phyloP scores from a whole-genome alignment of 306 rosid genomes.

The Delonix regia region DNA sequence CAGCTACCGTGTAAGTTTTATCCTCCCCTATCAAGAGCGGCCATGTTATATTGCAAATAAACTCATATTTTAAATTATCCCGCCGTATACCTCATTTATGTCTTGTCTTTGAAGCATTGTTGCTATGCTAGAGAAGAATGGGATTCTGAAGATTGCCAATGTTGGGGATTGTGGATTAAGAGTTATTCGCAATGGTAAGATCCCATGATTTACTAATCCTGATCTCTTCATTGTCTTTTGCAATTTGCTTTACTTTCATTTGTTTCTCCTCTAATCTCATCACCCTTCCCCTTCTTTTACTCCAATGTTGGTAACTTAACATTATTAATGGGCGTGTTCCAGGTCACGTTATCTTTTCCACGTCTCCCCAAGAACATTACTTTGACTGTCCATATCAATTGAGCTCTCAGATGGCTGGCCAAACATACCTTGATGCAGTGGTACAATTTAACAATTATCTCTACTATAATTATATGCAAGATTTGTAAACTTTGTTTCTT shows the following conservation, averaged over 20 bases:
- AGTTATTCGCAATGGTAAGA: constrained; percentile 74
- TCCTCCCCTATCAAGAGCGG: constrained; percentile 2
- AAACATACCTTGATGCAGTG: constrained; percentile 87
- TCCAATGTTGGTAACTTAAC: constrained; percentile 13
- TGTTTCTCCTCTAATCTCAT: neutral
- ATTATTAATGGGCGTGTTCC: constrained; percentile 27
- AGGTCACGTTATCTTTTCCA: constrained; percentile 72
- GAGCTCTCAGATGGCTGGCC: constrained; percentile 81
- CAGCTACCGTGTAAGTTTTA: constrained; percentile 84
- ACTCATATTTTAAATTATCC: neutral
- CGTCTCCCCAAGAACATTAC: constrained; percentile 91
- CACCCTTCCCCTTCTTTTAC: no score
- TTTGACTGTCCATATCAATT: constrained; percentile 93
- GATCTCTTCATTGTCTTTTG: neutral
- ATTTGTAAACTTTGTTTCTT: neutral
- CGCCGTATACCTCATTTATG: constrained; percentile 19
- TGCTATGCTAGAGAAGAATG: constrained; percentile 85
- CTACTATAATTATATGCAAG: neutral
- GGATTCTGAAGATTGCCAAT: constrained; percentile 82
- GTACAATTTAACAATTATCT: constrained; percentile 43
- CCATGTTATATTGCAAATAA: neutral
- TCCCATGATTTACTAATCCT: constrained; percentile 25
- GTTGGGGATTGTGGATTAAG: constrained; percentile 93
- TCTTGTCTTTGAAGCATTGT: constrained; percentile 55
- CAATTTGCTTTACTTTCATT: neutral